A percentile compares a stretch with the other conserved stretches of the same genome.
These are phyloP conservation scores for Solanum pinnatisectum DNA, from an alignment of 257 asterid genomes.

Conservation along the genomic window DNA sequence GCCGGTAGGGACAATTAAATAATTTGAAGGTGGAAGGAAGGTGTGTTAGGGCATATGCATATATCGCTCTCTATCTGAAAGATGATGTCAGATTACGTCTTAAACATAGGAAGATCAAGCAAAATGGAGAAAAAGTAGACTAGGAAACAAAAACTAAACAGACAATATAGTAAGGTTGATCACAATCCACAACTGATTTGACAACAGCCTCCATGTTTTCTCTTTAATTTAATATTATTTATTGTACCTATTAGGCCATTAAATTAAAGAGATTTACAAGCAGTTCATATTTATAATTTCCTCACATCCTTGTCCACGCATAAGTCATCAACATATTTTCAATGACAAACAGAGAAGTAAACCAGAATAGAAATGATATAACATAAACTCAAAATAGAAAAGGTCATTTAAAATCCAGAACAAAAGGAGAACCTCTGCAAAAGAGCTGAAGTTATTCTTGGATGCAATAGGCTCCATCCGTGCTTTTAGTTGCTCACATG, in stretches of 20 bases:
- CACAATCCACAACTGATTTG: neutral
- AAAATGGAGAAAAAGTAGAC: neutral
- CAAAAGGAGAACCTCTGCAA: conserved; percentile 56
- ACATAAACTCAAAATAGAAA: neutral
- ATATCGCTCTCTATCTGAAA: neutral
- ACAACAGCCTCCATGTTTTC: neutral
- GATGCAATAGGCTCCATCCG: conserved; percentile 76
- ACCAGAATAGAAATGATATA: neutral
- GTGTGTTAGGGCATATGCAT: neutral
- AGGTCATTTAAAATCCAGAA: neutral
- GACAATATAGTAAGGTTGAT: neutral
- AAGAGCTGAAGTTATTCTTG: conserved; percentile 39
- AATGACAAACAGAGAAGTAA: neutral
- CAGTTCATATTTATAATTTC: neutral
- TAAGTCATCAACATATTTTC: neutral
- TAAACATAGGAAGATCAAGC: neutral
- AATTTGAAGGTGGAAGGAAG: neutral
- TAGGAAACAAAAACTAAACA: neutral
- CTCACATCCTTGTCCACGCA: neutral
- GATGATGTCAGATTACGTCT: neutral
- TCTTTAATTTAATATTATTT: neutral
- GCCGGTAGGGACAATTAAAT: neutral
- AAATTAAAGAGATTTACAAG: neutral
- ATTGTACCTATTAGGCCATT: neutral
- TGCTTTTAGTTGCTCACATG: conserved; percentile 88